phyloP scores from a whole-genome alignment of 805 yeast genomes.

The Ogataea minuta region DNA sequence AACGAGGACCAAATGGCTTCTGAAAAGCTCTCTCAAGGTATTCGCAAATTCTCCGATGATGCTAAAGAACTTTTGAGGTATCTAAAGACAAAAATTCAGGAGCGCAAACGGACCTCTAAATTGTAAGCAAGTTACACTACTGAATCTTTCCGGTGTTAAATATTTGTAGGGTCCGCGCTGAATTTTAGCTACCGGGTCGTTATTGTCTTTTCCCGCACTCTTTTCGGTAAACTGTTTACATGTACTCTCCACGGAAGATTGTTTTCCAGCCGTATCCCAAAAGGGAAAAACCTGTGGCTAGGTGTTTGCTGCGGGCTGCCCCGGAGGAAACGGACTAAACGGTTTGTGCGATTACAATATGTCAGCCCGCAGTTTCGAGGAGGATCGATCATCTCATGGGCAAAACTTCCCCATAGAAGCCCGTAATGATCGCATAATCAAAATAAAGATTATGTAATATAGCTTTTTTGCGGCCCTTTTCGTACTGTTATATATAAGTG shows the following conservation, averaged over 20 bases:
- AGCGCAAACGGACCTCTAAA: slow-evolving; percentile 11
- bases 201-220: neutral
- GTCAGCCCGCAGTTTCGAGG: too few relatives aligned
- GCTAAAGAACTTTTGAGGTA: slow-evolving; percentile 15
- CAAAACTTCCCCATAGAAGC: neutral
- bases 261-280: slow-evolving; percentile 9
- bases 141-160: neutral
- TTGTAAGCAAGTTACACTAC: slow-evolving; percentile 3
- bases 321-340: slow-evolving; percentile 2
- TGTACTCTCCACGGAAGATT: slow-evolving; percentile 9
- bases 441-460: slow-evolving; percentile 5
- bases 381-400: neutral
- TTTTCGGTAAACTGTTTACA: slow-evolving; percentile 4
- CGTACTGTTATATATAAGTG: neutral
- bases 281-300: slow-evolving; percentile 5
- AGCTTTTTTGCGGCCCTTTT: slow-evolving; percentile 1
- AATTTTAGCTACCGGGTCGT: neutral
- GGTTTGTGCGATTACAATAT: neutral
- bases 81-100: slow-evolving; percentile 13
- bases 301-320: neutral
- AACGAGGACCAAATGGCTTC: slow-evolving; percentile 99
- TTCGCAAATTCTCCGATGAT: slow-evolving; percentile 75
- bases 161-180: too few relatives aligned
- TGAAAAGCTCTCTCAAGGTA: slow-evolving; percentile 96
- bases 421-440: slow-evolving; percentile 1